Evolutionary conservation across 805 yeast species (phyloP), one percentile per base, ranked within the genome.

Genomic region (Monosporozyma servazzii): DNA sequence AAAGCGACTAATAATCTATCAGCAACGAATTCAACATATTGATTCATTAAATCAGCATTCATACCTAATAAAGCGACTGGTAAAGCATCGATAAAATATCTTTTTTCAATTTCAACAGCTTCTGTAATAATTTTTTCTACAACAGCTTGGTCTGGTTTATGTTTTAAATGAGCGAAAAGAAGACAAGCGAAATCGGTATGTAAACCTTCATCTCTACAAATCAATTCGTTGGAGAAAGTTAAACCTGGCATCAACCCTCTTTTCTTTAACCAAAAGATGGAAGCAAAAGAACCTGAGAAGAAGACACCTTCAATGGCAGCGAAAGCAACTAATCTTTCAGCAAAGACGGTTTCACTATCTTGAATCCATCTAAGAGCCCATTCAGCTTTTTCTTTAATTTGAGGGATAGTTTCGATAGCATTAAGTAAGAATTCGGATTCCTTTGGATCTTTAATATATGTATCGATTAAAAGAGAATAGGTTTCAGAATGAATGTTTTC

Each of bases 221-320:
- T 91, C 69, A 91, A 81, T 75, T 91, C 99, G 73, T 91, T 91
- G 51, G 98, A 90, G 79, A 91, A 93, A 44, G 98, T 91, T 64
- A 91, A 78, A 67, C 99, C 99, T 37, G 99, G 98, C 99, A 91
- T 91, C 68, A 91, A 77, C 69, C 99, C 99, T 72, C 96, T 86
- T 82, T 91, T 91, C 82, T 93, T 91, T 67, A 91, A 82, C 99
- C 99, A 91, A 77, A 91, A 91, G 68, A 91, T 89, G 50, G 98
- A 89, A 48, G 99, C 99, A 69, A 91, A 91, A 2, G 98, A 93
- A 57, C 99, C 99, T 45, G 95, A 86, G 79, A 91, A 91, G 83
- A 91, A 91, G 57, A 93, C 88, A 76, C 99, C 99, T 75, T 91
- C 99, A 54, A 91, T 96, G 56, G 99, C 97, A 56, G 98, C 98